Base-by-base conservation (phyloP, 2,329 filamentous ascomycete species). In the Nigrospora oryzae region DNA sequence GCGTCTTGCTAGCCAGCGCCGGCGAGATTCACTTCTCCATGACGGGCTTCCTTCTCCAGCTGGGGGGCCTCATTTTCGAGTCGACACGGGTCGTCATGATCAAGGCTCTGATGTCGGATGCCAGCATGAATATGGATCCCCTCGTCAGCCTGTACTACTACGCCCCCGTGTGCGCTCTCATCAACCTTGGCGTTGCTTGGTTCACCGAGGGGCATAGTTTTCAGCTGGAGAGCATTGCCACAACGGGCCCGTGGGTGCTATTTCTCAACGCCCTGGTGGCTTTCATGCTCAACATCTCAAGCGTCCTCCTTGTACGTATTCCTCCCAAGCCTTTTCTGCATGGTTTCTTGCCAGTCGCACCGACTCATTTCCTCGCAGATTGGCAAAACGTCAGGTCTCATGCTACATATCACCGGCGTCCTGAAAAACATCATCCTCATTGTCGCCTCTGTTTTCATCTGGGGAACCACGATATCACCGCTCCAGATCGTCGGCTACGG, bases 111-210 rank as follows among this genome's bases (percentile, higher is more conserved):
- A 78, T 95, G 42, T 86, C 81, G 59, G 82, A 76, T 32, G 76
- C 84, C 42, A 86, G 89, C 38, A 63, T 86, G 69, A 88, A 87
- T 71, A 93, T 94, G 88, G 86, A 93, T 59, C 87, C 88, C 33
- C 75, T 95, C 33, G 87, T 93, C 49, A 88, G 86, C 31, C 76
- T 94, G 17, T 94, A 94, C 74, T 94, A 94, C 72, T 94, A 88
- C 60, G 89, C 88, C 1, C 88, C 88, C 5, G 82, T 89, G 40
- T 94, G 88, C 65, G 85, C 86, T 40, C 65, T 83, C 56, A 89
- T 89, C 81, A 94, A 94, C 67, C 70, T 84, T 45, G 54, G 84
- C 34, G 79, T 88, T 32, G 50, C 52, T 17, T 45, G 46, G 36
- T 31, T 33, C 11, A 49, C 43, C 4, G 54, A 50, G 17, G 51